phyloP scores from a whole-genome alignment of 2,329 filamentous ascomycete genomes.

The Pseudofabraea citricarpa region DNA sequence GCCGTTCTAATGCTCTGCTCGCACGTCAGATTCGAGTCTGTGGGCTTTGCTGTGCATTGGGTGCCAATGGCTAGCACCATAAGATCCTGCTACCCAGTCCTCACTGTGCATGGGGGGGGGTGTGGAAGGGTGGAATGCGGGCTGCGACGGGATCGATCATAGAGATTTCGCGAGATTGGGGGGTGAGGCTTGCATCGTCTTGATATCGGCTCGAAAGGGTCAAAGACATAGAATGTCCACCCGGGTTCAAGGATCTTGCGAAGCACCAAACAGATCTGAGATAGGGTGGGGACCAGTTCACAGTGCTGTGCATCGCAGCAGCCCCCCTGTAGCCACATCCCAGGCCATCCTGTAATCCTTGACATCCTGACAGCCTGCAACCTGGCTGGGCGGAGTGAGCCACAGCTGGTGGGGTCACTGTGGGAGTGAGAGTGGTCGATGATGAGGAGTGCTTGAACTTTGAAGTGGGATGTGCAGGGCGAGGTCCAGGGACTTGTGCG shows the following conservation, averaged over 20 bases:
- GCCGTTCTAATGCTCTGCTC: conserved; percentile 9
- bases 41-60: conserved; percentile 13
- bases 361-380: conserved; percentile 1
- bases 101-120: conserved; percentile 6
- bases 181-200: neutral
- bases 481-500: conserved; percentile 1
- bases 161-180: neutral
- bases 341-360: conserved; percentile 1
- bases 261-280: conserved; percentile 23
- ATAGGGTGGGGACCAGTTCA: conserved; percentile 8
- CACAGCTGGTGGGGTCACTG: too few relatives aligned
- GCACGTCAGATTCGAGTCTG: conserved; percentile 19
- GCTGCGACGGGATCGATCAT: conserved; percentile 10
- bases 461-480: neutral
- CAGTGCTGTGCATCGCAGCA: conserved; percentile 1
- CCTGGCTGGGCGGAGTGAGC: too few relatives aligned
- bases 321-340: conserved; percentile 1
- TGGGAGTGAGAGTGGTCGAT: too few relatives aligned
- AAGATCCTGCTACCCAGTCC: conserved; percentile 14
- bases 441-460: too few relatives aligned
- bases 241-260: conserved; percentile 24
- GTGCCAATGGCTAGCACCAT: conserved; percentile 16
- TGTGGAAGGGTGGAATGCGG: conserved; percentile 9
- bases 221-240: conserved; percentile 15
- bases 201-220: conserved; percentile 16